phyloP scores from a whole-genome alignment of 2,329 filamentous ascomycete species.

The Monilinia polystroma region DNA sequence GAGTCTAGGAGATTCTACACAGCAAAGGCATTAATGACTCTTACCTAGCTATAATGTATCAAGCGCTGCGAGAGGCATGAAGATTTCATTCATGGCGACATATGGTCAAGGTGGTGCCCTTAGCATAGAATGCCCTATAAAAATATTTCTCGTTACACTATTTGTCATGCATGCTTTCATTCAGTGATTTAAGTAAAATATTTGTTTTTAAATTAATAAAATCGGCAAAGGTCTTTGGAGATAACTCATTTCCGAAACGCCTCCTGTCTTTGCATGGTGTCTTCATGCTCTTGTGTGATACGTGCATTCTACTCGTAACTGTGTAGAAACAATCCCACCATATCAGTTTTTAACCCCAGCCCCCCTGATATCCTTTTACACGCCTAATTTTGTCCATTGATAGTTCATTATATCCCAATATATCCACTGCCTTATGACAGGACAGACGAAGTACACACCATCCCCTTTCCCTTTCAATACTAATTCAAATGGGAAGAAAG shows the following conservation, averaged over 20 bases:
- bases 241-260: neutral
- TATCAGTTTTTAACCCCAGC: neutral
- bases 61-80: constrained; percentile 2
- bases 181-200: neutral
- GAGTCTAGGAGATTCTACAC: constrained; percentile 26
- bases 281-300: neutral
- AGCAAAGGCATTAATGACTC: constrained; percentile 8
- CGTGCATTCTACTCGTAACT: neutral
- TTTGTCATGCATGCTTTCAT: neutral
- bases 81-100: constrained; percentile 15
- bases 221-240: neutral
- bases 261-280: neutral
- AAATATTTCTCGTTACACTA: constrained; percentile 6
- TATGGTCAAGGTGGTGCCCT: constrained; percentile 20
- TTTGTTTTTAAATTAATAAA: neutral
- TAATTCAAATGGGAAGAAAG: neutral
- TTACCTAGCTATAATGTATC: constrained; percentile 12
- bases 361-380: neutral
- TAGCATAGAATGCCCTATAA: constrained; percentile 27
- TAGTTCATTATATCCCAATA: neutral
- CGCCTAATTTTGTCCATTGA: neutral
- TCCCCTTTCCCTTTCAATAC: too few species aligned
- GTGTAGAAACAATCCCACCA: neutral
- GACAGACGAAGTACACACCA: too few species aligned
- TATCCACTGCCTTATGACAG: too few species aligned